These are phyloP conservation scores for Ustilago lituana DNA, from an alignment of 1,284 basidiomycete genomes.

Conservation along the genomic window DNA sequence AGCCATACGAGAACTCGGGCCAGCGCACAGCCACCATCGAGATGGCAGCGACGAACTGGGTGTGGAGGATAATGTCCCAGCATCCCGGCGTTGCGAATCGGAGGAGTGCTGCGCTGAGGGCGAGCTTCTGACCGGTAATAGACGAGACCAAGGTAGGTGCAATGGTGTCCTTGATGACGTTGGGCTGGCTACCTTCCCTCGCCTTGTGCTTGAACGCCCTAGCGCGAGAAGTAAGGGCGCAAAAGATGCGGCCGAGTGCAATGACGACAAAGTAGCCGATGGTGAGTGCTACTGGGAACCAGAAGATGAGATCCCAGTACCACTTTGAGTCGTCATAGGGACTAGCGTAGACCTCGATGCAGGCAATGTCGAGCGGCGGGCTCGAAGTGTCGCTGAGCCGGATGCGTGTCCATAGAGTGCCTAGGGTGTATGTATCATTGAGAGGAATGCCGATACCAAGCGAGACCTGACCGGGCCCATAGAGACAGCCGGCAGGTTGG, in stretches of 20 bases:
- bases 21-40: conserved; percentile 93
- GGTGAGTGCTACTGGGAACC: conserved; percentile 80
- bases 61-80: conserved; percentile 89
- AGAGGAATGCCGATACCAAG: conserved; percentile 81
- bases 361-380: conserved; percentile 77
- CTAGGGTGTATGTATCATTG: conserved; percentile 76
- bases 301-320: conserved; percentile 80
- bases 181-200: conserved; percentile 56
- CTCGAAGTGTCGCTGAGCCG: conserved; percentile 83
- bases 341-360: conserved; percentile 81
- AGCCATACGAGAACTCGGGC: conserved; percentile 85
- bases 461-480: conserved; percentile 76
- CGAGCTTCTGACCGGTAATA: conserved; percentile 87
- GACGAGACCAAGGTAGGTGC: conserved; percentile 75
- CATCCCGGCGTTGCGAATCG: conserved; percentile 92
- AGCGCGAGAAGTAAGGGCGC: conserved; percentile 42
- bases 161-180: conserved; percentile 54
- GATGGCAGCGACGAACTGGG: conserved; percentile 79
- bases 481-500: conserved; percentile 49
- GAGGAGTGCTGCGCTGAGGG: conserved; percentile 83
- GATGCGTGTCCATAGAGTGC: conserved; percentile 83
- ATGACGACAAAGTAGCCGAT: conserved; percentile 83
- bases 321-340: conserved; percentile 77
- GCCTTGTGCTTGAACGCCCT: conserved; percentile 56
- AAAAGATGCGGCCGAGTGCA: conserved; percentile 75